Conservation (phyloP, 2,329 filamentous ascomycete species). For the Chlorencoelia australis region DNA sequence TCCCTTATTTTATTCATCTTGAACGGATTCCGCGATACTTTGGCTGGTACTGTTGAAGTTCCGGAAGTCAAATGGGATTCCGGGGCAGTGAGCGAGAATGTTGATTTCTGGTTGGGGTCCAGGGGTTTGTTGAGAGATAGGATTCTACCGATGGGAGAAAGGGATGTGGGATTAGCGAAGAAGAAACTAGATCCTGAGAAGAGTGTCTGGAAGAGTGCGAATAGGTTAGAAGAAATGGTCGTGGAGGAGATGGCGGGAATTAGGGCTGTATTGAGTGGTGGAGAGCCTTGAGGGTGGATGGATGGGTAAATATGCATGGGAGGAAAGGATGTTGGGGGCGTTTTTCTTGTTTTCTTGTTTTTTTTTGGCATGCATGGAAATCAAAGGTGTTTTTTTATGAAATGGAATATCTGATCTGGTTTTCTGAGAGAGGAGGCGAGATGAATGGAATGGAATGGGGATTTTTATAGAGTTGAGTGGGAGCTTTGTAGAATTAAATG, state of each 20-base stretch:
- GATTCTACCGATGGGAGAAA: constrained; percentile 61
- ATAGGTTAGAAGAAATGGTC: constrained; percentile 65
- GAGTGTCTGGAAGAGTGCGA: constrained; percentile 26
- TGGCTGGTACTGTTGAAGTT: constrained; percentile 59
- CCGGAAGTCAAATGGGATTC: constrained; percentile 67
- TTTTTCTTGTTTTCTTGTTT: no score
- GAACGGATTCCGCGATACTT: constrained; percentile 47
- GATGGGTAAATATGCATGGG: constrained; percentile 1
- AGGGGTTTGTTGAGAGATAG: constrained; percentile 60
- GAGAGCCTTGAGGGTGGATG: constrained; percentile 10
- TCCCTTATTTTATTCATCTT: constrained; percentile 68
- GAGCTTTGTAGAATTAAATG: no score
- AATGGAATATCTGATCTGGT: no score
- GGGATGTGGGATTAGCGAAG: constrained; percentile 54
- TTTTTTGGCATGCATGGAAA: no score
- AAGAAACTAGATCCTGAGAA: constrained; percentile 27
- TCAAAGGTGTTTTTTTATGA: no score
- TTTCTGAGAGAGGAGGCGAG: no score
- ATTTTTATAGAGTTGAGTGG: no score
- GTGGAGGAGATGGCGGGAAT: constrained; percentile 49
- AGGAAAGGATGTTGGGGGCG: background rate
- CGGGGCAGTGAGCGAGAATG: constrained; percentile 62
- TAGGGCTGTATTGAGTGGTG: constrained; percentile 22
- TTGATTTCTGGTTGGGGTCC: constrained; percentile 70
- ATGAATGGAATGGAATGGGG: no score